Evolutionary conservation across 2,329 filamentous ascomycete genomes (phyloP).

Genomic region (Apiospora arundinis): DNA sequence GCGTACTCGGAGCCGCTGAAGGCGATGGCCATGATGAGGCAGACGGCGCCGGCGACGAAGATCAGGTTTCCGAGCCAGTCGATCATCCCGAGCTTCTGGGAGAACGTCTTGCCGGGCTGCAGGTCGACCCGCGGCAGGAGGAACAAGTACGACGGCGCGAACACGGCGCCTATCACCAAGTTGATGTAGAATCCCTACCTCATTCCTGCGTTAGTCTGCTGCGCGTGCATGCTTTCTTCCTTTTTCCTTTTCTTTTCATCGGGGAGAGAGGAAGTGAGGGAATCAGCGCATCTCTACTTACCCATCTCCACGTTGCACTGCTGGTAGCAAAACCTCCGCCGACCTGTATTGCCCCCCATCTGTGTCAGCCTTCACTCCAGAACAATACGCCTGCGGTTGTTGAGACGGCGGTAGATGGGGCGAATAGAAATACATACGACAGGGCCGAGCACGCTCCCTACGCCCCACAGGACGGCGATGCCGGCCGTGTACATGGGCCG

Average conservation of each 20-base stretch:
- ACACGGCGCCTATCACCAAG: slow-evolving; percentile 50
- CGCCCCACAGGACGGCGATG: neutral
- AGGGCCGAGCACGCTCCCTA: slow-evolving; percentile 21
- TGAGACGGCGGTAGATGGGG: neutral
- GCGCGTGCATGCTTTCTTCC: neutral
- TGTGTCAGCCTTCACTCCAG: neutral
- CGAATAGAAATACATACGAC: slow-evolving; percentile 16
- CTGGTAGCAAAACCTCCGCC: slow-evolving; percentile 23
- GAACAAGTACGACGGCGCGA: slow-evolving; percentile 37
- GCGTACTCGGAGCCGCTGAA: slow-evolving; percentile 55
- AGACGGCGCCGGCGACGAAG: slow-evolving; percentile 46
- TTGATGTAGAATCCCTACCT: slow-evolving; percentile 57
- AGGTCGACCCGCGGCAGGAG: slow-evolving; percentile 33
- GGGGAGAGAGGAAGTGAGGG: neutral
- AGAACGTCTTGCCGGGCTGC: slow-evolving; percentile 27
- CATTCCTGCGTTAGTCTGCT: neutral
- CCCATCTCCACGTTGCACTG: slow-evolving; percentile 26
- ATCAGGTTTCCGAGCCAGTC: slow-evolving; percentile 53
- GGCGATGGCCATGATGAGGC: slow-evolving; percentile 53
- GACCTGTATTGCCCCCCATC: neutral
- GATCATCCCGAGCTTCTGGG: slow-evolving; percentile 40
- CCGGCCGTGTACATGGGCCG: slow-evolving; percentile 18
- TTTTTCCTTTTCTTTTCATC: no score
- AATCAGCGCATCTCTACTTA: neutral
- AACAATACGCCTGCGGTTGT: neutral